Evolutionary conservation across 2,329 filamentous ascomycete species (phyloP), one percentile per base, ranked within the genome.

Genomic region (Xylaria hypoxylon): DNA sequence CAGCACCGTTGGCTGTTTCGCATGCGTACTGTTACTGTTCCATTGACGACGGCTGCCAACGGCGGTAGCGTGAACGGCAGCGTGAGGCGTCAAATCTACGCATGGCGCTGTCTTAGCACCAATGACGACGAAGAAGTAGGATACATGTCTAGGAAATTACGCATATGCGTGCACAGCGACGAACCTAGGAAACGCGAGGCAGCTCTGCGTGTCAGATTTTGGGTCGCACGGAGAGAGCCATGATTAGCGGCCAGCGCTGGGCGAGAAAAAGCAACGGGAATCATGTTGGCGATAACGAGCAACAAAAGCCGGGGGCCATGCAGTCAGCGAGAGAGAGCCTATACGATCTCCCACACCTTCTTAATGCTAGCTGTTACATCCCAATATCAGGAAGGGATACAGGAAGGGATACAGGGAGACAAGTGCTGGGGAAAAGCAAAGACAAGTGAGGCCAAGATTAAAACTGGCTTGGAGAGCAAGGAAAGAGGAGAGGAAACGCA

Each of bases 171-270:
- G 50, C 24, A 24, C 44, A 40, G 47, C 65, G 63, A 75, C 74
- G 51, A 73, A 76, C 76, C 76, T 76, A 75, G 68, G 62, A 76
- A 64, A 67, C 72, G 74, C 53, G 73, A 73, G 52, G 68, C 65
- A 40, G 68, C 72, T 64, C 69, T 67, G 48, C 69, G 70, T 38
- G 70, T 53, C 56, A 76, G 67, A 65, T 64, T 68, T 40, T 74
- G 73, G 45, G 72, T 71, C 56, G 70, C 71, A 68, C 75, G 58
- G 62, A 72, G 68, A 31, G 73, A 67, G 62, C 68, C 72, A 68
- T 76, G 67, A 68, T 72, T 74, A 64, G 73, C 74, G 71, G 72
- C 74, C 72, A 75, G 68, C 65, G 71, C 71, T 22, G 75, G 73
- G 59, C 75, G 74, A 59, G 75, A 64, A 66, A 73, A 68, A 44